Percentiles rank a stretch among this genome's conserved stretches.
Evolutionary conservation across 169 alveolate species (phyloP).

Genomic region (Eimeria sp.): DNA sequence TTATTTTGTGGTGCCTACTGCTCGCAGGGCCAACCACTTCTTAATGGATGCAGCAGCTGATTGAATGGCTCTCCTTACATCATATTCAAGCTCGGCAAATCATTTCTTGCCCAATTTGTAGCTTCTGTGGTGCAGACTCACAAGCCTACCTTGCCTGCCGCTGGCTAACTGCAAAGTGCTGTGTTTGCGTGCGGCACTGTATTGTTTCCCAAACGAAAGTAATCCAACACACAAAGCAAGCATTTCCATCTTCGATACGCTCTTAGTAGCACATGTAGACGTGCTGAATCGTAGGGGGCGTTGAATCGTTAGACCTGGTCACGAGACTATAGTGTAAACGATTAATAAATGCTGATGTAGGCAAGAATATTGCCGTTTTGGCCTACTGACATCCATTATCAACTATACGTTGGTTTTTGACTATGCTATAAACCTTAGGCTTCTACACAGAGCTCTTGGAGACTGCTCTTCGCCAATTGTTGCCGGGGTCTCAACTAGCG

Average conservation of each 20-base stretch:
- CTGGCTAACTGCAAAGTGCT: too few species aligned
- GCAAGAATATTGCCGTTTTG: not conserved
- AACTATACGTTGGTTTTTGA: not conserved
- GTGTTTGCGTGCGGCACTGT: not conserved
- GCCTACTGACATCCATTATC: not conserved
- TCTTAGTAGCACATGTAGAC: not conserved
- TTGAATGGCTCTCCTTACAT: not conserved
- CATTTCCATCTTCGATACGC: not conserved
- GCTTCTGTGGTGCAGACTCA: not conserved
- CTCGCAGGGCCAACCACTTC: not conserved
- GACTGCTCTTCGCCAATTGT: not conserved
- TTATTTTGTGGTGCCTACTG: not conserved
- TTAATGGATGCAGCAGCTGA: not conserved
- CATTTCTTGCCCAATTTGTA: not conserved
- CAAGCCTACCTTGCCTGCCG: not conserved
- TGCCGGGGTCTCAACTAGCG: not conserved
- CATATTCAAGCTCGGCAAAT: not conserved
- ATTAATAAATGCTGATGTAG: not conserved
- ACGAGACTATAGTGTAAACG: not conserved
- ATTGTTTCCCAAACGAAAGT: not conserved
- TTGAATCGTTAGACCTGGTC: not conserved
- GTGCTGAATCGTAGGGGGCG: not conserved
- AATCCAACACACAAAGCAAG: not conserved
- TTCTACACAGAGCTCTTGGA: not conserved
- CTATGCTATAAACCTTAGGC: not conserved